phyloP scores from a whole-genome alignment of 805 yeast species.

The Lachancea kluyveri region DNA sequence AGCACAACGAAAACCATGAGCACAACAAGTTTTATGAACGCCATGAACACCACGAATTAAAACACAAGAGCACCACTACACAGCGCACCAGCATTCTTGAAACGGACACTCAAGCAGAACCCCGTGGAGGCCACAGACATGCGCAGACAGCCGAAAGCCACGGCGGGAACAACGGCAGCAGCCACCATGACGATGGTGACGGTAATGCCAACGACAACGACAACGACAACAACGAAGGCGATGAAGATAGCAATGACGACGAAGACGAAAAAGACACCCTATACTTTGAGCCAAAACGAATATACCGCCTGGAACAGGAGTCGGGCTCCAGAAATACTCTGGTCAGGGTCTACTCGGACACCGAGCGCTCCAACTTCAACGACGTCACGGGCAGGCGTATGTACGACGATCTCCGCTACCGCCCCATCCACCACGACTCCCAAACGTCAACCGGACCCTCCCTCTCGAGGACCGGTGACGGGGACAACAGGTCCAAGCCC shows the following conservation, averaged over 20 bases:
- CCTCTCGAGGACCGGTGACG: no score
- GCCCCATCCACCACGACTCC: slow-evolving; percentile 35
- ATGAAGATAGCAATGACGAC: background rate
- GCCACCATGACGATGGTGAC: slow-evolving; percentile 1
- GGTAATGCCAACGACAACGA: slow-evolving; percentile 1
- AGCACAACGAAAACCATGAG: no score
- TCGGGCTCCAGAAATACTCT: slow-evolving; percentile 27
- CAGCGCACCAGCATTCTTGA: no score
- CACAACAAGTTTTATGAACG: no score
- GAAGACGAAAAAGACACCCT: slow-evolving; percentile 8
- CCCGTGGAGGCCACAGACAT: no score
- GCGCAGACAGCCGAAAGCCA: no score
- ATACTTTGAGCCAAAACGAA: slow-evolving; percentile 19
- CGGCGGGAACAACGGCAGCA: background rate
- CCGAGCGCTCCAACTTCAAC: slow-evolving; percentile 56
- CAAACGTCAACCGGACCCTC: no score
- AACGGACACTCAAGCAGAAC: no score
- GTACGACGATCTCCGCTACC: slow-evolving; percentile 46
- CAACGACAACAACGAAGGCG: background rate
- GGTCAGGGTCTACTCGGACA: slow-evolving; percentile 57
- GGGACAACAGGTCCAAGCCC: slow-evolving; percentile 2
- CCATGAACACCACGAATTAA: background rate
- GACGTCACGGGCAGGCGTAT: slow-evolving; percentile 46
- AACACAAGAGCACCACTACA: no score
- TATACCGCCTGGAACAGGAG: slow-evolving; percentile 18